Conservation (phyloP, 2,329 filamentous ascomycete species). For the Waltergamsia citrina region DNA sequence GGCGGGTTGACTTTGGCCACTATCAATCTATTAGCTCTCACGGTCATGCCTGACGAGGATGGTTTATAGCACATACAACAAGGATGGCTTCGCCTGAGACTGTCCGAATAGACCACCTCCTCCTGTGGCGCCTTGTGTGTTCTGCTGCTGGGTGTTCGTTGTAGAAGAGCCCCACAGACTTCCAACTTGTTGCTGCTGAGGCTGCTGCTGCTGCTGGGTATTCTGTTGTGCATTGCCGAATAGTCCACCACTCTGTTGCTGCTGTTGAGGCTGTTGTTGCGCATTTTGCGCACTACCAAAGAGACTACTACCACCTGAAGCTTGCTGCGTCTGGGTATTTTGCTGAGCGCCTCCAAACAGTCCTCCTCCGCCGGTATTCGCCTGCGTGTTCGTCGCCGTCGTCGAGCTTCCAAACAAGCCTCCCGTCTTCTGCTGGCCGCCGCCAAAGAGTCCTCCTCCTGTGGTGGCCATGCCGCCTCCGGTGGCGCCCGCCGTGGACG, state of each 20-base stretch:
- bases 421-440: constrained; percentile 14
- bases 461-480: constrained; percentile 21
- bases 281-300: constrained; percentile 4
- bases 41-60: too few species aligned
- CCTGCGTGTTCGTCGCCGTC: constrained; percentile 9
- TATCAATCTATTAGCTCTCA: too few species aligned
- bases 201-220: background rate
- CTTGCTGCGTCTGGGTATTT: constrained; percentile 14
- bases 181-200: too few species aligned
- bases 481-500: background rate
- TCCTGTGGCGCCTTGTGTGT: constrained; percentile 9
- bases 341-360: constrained; percentile 18
- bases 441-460: constrained; percentile 26
- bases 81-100: constrained; percentile 20
- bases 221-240: constrained; percentile 5
- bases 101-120: constrained; percentile 20
- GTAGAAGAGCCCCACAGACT: constrained; percentile 4
- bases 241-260: constrained; percentile 9
- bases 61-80: constrained; percentile 27
- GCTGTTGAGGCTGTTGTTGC: constrained; percentile 12
- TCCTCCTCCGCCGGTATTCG: constrained; percentile 10
- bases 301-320: constrained; percentile 8
- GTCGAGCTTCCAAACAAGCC: constrained; percentile 20
- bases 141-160: constrained; percentile 9
- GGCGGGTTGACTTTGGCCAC: constrained; percentile 16